These are phyloP conservation scores for Bryoglossum gracile DNA, from an alignment of 495 filamentous ascomycete genomes.

Conservation along the genomic window DNA sequence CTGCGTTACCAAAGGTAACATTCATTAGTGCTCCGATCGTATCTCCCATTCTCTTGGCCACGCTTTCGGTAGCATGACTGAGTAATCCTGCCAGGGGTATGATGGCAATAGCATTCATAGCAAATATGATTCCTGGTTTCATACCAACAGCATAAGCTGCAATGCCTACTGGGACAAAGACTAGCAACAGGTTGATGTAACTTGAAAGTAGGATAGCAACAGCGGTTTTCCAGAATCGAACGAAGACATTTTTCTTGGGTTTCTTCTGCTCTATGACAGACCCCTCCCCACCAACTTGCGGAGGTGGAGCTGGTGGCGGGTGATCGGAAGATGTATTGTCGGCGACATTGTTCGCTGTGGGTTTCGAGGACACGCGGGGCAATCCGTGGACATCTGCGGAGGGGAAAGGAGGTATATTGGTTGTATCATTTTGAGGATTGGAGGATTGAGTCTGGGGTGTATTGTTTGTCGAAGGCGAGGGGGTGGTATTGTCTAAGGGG, in stretches of 20 bases:
- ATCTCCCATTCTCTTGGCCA: constrained; percentile 70
- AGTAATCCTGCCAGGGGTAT: constrained; percentile 76
- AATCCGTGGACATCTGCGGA: constrained; percentile 10
- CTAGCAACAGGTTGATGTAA: constrained; percentile 70
- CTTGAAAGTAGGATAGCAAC: constrained; percentile 55
- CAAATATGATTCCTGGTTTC: constrained; percentile 46
- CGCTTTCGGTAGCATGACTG: constrained; percentile 73
- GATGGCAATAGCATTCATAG: constrained; percentile 77
- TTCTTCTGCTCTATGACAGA: constrained; percentile 37
- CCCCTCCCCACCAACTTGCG: constrained; percentile 49
- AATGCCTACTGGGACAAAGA: constrained; percentile 75
- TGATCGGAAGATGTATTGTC: constrained; percentile 28
- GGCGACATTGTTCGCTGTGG: constrained; percentile 27
- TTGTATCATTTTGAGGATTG: constrained; percentile 10
- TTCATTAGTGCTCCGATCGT: constrained; percentile 77
- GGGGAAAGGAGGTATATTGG: constrained; percentile 14
- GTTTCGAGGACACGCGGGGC: constrained; percentile 17
- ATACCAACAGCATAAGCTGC: constrained; percentile 45
- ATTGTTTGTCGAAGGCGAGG: constrained; percentile 1
- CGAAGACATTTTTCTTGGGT: constrained; percentile 35
- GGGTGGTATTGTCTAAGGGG: constrained; percentile 27
- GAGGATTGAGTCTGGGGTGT: neutral
- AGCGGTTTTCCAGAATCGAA: constrained; percentile 42
- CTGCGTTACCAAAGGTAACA: constrained; percentile 84
- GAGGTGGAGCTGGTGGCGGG: constrained; percentile 42